Percentiles rank a stretch among this genome's conserved stretches.
phyloP scores from a whole-genome alignment of 805 yeast species.

The Jamesozyma hellenica region DNA sequence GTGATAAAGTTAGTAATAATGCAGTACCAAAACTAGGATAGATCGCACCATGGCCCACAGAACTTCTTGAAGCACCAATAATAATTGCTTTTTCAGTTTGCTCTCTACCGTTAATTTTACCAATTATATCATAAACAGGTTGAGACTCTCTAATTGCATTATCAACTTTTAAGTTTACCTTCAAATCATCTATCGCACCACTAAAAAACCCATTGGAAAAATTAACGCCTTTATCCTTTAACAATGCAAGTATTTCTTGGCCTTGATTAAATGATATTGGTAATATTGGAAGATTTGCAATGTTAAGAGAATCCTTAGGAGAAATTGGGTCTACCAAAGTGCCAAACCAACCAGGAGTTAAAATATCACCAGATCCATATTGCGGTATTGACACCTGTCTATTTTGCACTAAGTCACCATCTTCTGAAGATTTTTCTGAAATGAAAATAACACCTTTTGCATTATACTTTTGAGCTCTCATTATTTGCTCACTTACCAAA shows the following conservation, averaged over 20 bases:
- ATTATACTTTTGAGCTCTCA: conserved; percentile 45
- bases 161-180: conserved; percentile 28
- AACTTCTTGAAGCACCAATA: conserved; percentile 76
- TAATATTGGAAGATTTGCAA: conserved; percentile 66
- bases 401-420: conserved; percentile 27
- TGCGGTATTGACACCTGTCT: conserved; percentile 49
- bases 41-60: conserved; percentile 65
- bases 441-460: conserved; percentile 64
- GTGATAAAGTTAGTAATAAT: conserved; percentile 58
- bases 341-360: conserved; percentile 61
- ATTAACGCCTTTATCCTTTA: conserved; percentile 21
- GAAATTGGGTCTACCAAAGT: conserved; percentile 36
- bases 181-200: conserved; percentile 13
- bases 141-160: conserved; percentile 46
- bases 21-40: conserved; percentile 69
- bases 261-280: conserved; percentile 75
- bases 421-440: conserved; percentile 32
- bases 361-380: conserved; percentile 63
- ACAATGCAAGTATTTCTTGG: conserved; percentile 26
- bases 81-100: conserved; percentile 63
- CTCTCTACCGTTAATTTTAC: conserved; percentile 70
- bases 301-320: conserved; percentile 39
- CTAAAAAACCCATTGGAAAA: conserved; percentile 17
- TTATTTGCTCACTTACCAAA: conserved; percentile 41
- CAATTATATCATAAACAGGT: conserved; percentile 68